Conservation (phyloP, 2,329 filamentous ascomycete species). For the Allantophomopsis lycopodina region DNA sequence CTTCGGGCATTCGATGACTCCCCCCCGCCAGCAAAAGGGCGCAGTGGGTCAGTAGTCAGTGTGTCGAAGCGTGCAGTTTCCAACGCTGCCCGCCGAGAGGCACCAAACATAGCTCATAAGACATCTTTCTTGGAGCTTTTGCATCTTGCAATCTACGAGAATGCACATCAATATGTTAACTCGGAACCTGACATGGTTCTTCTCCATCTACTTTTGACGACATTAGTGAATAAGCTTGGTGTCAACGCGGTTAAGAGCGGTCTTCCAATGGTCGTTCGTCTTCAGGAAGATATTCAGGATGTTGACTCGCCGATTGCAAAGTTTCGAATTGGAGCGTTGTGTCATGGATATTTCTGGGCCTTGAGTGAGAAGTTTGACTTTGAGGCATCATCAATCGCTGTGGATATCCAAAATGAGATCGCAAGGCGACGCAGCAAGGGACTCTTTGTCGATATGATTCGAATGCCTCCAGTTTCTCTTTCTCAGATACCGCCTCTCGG, state of each 20-base stretch:
- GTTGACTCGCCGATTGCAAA: slow-evolving; percentile 55
- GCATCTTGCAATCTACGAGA: slow-evolving; percentile 83
- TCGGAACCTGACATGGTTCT: slow-evolving; percentile 64
- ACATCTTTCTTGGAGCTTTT: slow-evolving; percentile 61
- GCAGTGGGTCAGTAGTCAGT: slow-evolving; percentile 11
- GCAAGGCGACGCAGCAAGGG: slow-evolving; percentile 56
- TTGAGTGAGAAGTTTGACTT: slow-evolving; percentile 68
- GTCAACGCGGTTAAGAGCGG: slow-evolving; percentile 70
- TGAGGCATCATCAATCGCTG: slow-evolving; percentile 53
- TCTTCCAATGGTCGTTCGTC: slow-evolving; percentile 74
- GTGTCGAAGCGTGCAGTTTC: slow-evolving; percentile 47
- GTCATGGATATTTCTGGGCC: slow-evolving; percentile 81
- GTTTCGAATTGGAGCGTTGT: slow-evolving; percentile 68
- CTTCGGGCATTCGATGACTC: slow-evolving; percentile 45
- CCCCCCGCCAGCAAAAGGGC: slow-evolving; percentile 19
- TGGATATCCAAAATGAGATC: slow-evolving; percentile 64
- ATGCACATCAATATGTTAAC: slow-evolving; percentile 59
- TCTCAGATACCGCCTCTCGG: slow-evolving; percentile 45
- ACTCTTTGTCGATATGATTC: slow-evolving; percentile 67
- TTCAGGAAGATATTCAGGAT: slow-evolving; percentile 72
- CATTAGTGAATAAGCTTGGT: slow-evolving; percentile 63
- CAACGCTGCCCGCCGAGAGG: slow-evolving; percentile 38
- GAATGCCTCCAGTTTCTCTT: slow-evolving; percentile 52
- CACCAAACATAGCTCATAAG: slow-evolving; percentile 6
- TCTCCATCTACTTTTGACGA: slow-evolving; percentile 63